Percentiles rank a stretch among this genome's conserved stretches.
phyloP scores from a whole-genome alignment of 768 basidiomycete genomes.

The Lactifluus piperatus region DNA sequence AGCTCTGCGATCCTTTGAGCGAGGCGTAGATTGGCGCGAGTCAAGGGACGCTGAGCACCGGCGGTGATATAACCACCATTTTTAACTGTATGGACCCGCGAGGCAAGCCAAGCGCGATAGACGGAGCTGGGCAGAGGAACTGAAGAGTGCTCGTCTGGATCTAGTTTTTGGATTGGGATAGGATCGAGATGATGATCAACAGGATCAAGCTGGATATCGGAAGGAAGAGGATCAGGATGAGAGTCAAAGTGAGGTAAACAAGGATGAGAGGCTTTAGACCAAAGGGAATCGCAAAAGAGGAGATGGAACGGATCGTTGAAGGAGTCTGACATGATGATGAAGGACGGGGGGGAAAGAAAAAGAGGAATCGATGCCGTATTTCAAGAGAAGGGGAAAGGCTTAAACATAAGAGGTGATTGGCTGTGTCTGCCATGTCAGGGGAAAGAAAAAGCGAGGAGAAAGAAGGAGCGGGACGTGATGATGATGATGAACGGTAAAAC shows the following conservation, averaged over 20 bases:
- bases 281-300: slow-evolving; percentile 4
- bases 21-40: slow-evolving; percentile 43
- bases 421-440: slow-evolving; percentile 9
- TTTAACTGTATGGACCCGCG: slow-evolving; percentile 17
- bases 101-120: slow-evolving; percentile 26
- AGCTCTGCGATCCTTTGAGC: slow-evolving; percentile 47
- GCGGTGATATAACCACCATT: slow-evolving; percentile 32
- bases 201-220: too few relatives aligned
- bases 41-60: slow-evolving; percentile 62
- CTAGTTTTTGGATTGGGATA: neutral
- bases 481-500: neutral
- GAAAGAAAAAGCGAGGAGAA: neutral
- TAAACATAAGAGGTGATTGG: slow-evolving; percentile 13
- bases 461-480: neutral
- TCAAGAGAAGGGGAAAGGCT: neutral
- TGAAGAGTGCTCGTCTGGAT: neutral
- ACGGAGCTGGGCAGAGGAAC: slow-evolving; percentile 8
- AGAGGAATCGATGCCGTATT: slow-evolving; percentile 4
- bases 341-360: neutral
- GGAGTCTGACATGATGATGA: neutral
- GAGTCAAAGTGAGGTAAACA: neutral
- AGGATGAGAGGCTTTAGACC: neutral
- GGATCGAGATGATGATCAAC: too few relatives aligned
- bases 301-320: slow-evolving; percentile 5
- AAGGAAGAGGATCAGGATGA: slow-evolving; percentile 1